These are phyloP conservation scores for Cardiosporidium cionae DNA, from an alignment of 169 alveolate genomes.

Conservation along the genomic window DNA sequence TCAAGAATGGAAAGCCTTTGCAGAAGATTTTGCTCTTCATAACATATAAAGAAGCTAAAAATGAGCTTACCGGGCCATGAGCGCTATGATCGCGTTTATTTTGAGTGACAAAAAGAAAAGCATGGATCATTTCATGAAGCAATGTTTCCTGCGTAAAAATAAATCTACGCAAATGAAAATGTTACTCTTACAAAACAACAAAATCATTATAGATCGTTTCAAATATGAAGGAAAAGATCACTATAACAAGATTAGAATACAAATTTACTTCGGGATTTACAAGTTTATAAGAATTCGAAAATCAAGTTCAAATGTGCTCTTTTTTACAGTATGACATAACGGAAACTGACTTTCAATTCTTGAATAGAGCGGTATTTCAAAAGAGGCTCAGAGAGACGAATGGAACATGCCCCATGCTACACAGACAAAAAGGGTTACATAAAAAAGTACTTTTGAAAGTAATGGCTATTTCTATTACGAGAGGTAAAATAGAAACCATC, in stretches of 20 bases:
- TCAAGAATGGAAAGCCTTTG: no score
- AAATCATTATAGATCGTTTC: background rate
- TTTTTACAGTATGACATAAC: background rate
- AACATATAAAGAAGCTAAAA: no score
- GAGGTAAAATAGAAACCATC: background rate
- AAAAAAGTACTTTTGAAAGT: background rate
- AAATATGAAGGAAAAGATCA: no score
- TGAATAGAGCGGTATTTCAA: constrained; percentile 74
- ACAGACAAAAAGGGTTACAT: background rate
- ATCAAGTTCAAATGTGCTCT: no score
- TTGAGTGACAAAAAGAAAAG: constrained; percentile 74
- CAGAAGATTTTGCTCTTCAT: no score
- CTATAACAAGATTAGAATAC: no score
- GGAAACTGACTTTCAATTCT: constrained; percentile 60
- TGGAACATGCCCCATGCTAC: constrained; percentile 69
- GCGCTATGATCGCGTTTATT: constrained; percentile 59
- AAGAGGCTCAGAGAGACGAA: constrained; percentile 82
- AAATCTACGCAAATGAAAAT: constrained; percentile 2
- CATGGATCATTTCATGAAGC: constrained; percentile 94
- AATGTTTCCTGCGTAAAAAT: constrained; percentile 70
- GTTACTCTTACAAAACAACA: background rate
- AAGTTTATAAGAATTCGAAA: no score
- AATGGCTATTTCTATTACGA: background rate
- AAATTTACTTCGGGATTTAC: no score
- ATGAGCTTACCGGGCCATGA: constrained; percentile 71